A percentile compares a stretch with the other conserved stretches of the same genome.
Evolutionary conservation across 2,329 filamentous ascomycete genomes (phyloP).

Genomic region (Phoma sp.): DNA sequence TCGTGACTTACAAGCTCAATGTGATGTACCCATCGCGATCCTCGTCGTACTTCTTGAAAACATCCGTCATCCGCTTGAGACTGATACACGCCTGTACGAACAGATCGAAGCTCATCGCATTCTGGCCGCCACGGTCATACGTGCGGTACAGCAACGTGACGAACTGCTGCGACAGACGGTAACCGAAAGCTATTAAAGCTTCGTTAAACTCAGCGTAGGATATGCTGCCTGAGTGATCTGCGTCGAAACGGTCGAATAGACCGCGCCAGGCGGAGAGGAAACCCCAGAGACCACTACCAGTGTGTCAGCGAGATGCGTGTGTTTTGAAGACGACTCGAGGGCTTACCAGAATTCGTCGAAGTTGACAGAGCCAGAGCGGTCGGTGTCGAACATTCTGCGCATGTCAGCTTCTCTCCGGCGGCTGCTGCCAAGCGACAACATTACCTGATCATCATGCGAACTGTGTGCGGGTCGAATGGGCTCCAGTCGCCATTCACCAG

Average conservation of each 20-base stretch:
- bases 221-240: constrained; percentile 85
- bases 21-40: constrained; percentile 87
- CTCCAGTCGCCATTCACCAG: constrained; percentile 97
- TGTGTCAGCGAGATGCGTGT: constrained; percentile 9
- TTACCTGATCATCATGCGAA: constrained; percentile 91
- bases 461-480: constrained; percentile 89
- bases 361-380: constrained; percentile 85
- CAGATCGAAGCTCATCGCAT: constrained; percentile 75
- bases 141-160: constrained; percentile 84
- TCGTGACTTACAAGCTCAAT: constrained; percentile 58
- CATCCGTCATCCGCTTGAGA: constrained; percentile 97
- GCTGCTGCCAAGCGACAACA: neutral
- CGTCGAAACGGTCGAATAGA: constrained; percentile 94
- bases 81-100: constrained; percentile 98
- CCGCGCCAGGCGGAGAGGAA: constrained; percentile 93
- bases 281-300: constrained; percentile 78
- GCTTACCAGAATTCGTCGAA: constrained; percentile 87
- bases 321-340: neutral
- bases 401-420: constrained; percentile 3
- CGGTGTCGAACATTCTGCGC: constrained; percentile 88
- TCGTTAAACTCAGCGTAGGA: constrained; percentile 85
- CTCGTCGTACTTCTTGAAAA: constrained; percentile 98
- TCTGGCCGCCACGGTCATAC: constrained; percentile 67
- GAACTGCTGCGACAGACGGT: constrained; percentile 83
- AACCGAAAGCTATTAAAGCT: constrained; percentile 84